phyloP scores from a whole-genome alignment of 768 basidiomycete genomes.

The Polyporus arcularius region DNA sequence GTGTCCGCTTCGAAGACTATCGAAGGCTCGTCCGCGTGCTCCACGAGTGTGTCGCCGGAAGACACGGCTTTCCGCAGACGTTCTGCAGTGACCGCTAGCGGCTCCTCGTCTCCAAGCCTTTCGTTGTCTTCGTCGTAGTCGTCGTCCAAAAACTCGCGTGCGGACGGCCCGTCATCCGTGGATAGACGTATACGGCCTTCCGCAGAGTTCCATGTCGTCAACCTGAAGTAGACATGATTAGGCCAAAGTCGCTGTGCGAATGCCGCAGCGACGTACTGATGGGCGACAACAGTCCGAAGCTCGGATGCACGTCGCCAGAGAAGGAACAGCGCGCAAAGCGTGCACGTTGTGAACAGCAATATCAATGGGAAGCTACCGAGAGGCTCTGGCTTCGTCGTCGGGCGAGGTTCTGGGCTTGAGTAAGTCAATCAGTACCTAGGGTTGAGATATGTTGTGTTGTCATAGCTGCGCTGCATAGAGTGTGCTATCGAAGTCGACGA shows the following conservation, averaged over 20 bases:
- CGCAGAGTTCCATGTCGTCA: conserved; percentile 53
- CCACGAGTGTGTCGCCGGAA: background rate
- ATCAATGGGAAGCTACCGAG: conserved; percentile 57
- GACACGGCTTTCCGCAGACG: conserved; percentile 13
- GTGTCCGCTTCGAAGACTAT: conserved; percentile 10
- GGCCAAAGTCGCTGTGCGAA: background rate
- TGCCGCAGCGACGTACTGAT: conserved; percentile 46
- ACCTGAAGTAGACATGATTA: conserved; percentile 36
- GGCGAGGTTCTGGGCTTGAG: conserved; percentile 51
- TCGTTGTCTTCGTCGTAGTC: conserved; percentile 55
- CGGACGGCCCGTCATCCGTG: conserved; percentile 71
- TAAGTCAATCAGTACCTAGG: conserved; percentile 15
- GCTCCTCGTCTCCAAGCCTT: conserved; percentile 33
- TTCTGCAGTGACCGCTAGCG: conserved; percentile 22
- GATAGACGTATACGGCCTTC: conserved; percentile 69
- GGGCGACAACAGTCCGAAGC: conserved; percentile 59
- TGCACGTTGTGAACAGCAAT: conserved; percentile 58
- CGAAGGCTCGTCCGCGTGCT: background rate
- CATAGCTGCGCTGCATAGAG: too few species aligned
- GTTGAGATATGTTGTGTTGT: background rate
- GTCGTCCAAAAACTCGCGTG: conserved; percentile 63
- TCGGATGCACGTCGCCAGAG: conserved; percentile 63
- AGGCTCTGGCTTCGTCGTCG: conserved; percentile 63
- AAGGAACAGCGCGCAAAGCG: conserved; percentile 57
- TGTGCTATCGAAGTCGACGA: too few species aligned